Base-by-base conservation (phyloP, 495 filamentous ascomycete genomes). In the Lindgomyces ingoldianus region DNA sequence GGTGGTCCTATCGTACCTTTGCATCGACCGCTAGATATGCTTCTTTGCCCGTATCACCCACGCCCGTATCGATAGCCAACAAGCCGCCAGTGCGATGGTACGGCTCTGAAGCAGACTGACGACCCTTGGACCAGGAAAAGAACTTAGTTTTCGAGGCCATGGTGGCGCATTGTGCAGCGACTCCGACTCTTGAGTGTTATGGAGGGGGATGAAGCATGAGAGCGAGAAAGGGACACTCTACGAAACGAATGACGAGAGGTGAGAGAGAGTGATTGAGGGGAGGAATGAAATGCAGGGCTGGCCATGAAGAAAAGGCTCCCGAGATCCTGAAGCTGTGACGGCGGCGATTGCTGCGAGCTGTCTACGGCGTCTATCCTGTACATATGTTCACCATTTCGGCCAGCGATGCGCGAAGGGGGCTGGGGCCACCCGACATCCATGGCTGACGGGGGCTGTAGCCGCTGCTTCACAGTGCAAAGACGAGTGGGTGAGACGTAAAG, bases 61-160 rank as follows among this genome's bases (percentile, higher is more conserved):
- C 60, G 54, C 54, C 51, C 9, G 58, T 67, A 21, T 60, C 68
- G 11, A 70, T 63, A 4, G 63, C 46, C n/a, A 70, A 42, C 4
- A 65, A 53, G 3, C 67, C 67, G 22, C 67, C 62, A 4, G 67
- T 54, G 11, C 68, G 64, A 58, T 70, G 50, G 26, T 64, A 57
- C 12, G 49, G 26, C 30, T 67, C 72, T 9, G 64, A 14, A 0
- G 62, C 54, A 29, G 67, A 65, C 22, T 68, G 61, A 51, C 74
- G 72, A 25, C 72, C 72, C 51, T 76, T 76, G 25, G 74, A 72
- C 74, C 74, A 76, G 45, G 74, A 74, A 42, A 74, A 74, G 64
- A 74, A 72, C 48, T 73, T 74, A 16, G 57, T 21, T 26, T 49
- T 55, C 42, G 73, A 70, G 4, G 72, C 69, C 74, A 76, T 75